A percentile compares a stretch with the other conserved stretches of the same genome.
These are phyloP conservation scores for Penicillium pulvis DNA, from an alignment of 495 filamentous ascomycete genomes.

Conservation along the genomic window DNA sequence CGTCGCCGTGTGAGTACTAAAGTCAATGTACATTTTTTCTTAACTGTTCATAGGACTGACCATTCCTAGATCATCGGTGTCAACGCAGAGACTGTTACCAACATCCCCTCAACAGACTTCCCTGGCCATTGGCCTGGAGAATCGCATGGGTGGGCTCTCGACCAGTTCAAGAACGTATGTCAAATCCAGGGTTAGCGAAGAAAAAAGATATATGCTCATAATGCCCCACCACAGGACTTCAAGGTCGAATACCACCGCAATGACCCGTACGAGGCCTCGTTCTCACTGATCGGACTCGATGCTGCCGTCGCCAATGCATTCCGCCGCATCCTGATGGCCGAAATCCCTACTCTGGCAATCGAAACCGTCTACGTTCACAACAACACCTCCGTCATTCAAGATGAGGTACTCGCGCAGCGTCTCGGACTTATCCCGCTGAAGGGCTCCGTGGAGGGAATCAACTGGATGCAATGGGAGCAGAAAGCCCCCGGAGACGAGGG, in stretches of 20 bases:
- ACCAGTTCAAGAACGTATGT: constrained; percentile 65
- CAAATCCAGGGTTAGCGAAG: not conserved
- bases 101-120: constrained; percentile 86
- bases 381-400: constrained; percentile 96
- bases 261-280: constrained; percentile 70
- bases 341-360: constrained; percentile 92
- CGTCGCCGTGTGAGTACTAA: constrained; percentile 46
- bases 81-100: constrained; percentile 83
- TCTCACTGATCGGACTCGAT: constrained; percentile 90
- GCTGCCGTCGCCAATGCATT: constrained; percentile 96
- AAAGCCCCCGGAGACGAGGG: constrained; percentile 55
- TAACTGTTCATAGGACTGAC: not conserved
- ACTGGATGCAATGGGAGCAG: constrained; percentile 76
- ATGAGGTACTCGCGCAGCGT: constrained; percentile 89
- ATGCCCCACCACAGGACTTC: constrained; percentile 53
- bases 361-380: constrained; percentile 87
- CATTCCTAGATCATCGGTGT: constrained; percentile 74
- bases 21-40: not conserved
- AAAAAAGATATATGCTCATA: constrained; percentile 11
- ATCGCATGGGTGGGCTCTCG: constrained; percentile 82
- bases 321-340: constrained; percentile 93
- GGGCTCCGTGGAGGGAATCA: constrained; percentile 71
- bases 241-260: constrained; percentile 81
- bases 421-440: constrained; percentile 89
- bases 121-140: constrained; percentile 90